phyloP scores from a whole-genome alignment of 106 monocot species.

The Vanilla planifolia region DNA sequence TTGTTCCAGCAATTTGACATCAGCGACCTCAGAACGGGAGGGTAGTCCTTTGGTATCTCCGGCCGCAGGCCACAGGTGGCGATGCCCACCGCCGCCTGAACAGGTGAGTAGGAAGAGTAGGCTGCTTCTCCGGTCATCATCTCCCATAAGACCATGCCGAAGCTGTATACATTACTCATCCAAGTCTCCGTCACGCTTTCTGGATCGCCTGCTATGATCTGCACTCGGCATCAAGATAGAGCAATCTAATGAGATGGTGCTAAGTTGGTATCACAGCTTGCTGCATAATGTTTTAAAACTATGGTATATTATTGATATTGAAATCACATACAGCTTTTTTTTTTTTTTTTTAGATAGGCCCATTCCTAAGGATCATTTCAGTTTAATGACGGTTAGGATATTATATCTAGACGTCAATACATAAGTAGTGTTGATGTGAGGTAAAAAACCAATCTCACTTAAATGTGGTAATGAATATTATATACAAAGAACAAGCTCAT shows the following conservation, averaged over 20 bases:
- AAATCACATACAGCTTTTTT: too few species aligned
- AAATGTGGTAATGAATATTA: too few species aligned
- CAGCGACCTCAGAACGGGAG: slow-evolving; percentile 58
- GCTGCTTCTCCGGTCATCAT: slow-evolving; percentile 90
- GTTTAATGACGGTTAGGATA: too few species aligned
- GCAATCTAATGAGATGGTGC: not conserved
- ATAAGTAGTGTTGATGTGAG: too few species aligned
- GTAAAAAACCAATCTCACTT: too few species aligned
- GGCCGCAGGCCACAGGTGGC: slow-evolving; percentile 87
- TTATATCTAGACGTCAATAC: too few species aligned
- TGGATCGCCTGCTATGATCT: slow-evolving; percentile 96
- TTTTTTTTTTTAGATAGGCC: too few species aligned
- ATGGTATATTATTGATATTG: too few species aligned
- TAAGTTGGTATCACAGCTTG: not conserved
- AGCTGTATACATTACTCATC: slow-evolving; percentile 99
- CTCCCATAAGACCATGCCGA: slow-evolving; percentile 96
- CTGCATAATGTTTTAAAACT: too few species aligned
- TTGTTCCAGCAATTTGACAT: slow-evolving; percentile 91
- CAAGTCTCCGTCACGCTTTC: slow-evolving; percentile 88
- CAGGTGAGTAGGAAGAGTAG: slow-evolving; percentile 89
- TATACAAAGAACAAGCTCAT: too few species aligned
- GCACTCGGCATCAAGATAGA: slow-evolving; percentile 1
- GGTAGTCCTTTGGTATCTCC: slow-evolving; percentile 82
- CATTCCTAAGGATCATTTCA: too few species aligned
- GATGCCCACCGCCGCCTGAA: slow-evolving; percentile 98